phyloP scores from a whole-genome alignment of 1,284 basidiomycete genomes.

The Trametes polyzona region DNA sequence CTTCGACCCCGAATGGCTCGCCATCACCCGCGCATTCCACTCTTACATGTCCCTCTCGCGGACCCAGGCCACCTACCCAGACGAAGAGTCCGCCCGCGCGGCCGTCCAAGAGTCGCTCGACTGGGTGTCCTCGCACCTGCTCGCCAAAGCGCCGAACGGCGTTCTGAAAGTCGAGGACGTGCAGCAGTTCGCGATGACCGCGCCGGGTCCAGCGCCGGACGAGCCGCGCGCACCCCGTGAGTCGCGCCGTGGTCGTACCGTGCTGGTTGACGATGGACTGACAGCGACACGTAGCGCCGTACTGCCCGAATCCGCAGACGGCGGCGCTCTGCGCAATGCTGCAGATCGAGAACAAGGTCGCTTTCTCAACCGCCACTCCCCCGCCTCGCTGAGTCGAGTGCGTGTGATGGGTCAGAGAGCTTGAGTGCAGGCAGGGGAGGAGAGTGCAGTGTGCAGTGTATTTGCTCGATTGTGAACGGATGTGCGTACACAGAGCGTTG shows the following conservation, averaged over 20 bases:
- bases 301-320: slow-evolving; percentile 92
- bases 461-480: too few species aligned
- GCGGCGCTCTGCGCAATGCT: slow-evolving; percentile 84
- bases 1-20: slow-evolving; percentile 93
- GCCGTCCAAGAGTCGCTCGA: slow-evolving; percentile 66
- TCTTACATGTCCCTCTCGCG: slow-evolving; percentile 67
- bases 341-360: slow-evolving; percentile 81
- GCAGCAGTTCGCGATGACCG: slow-evolving; percentile 78
- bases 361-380: too few species aligned
- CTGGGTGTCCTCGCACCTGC: slow-evolving; percentile 67
- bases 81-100: slow-evolving; percentile 55
- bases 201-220: slow-evolving; percentile 60
- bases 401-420: too few species aligned
- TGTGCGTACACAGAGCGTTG: too few species aligned
- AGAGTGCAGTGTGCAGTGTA: too few species aligned
- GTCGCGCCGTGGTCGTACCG: too few species aligned
- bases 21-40: slow-evolving; percentile 88
- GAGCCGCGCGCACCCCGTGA: slow-evolving; percentile 53
- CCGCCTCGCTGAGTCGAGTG: too few species aligned
- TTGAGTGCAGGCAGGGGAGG: too few species aligned
- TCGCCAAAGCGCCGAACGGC: slow-evolving; percentile 33
- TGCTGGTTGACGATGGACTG: background rate
- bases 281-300: slow-evolving; percentile 52
- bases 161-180: slow-evolving; percentile 52
- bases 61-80: slow-evolving; percentile 61